These are phyloP conservation scores for Capronia coronata DNA, from an alignment of 2,329 filamentous ascomycete genomes.

Conservation along the genomic window DNA sequence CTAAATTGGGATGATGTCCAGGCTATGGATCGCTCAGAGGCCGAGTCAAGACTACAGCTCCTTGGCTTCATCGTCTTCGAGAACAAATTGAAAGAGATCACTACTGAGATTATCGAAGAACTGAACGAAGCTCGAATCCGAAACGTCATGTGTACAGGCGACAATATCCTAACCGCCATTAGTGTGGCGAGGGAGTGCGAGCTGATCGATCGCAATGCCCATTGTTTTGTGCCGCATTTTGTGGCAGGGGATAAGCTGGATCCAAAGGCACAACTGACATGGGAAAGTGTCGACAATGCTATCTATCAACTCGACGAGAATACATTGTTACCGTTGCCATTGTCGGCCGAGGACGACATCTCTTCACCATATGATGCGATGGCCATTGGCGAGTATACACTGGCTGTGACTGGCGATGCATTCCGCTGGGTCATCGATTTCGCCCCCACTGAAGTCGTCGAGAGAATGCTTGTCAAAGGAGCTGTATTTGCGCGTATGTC, in stretches of 20 bases:
- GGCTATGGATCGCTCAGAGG: constrained; percentile 82
- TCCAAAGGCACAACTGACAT: constrained; percentile 65
- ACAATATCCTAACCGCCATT: constrained; percentile 95
- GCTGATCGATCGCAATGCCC: constrained; percentile 69
- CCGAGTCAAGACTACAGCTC: constrained; percentile 77
- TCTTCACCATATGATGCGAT: constrained; percentile 80
- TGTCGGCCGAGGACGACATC: constrained; percentile 64
- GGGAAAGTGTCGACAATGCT: constrained; percentile 92
- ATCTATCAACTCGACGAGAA: constrained; percentile 69
- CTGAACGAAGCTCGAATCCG: constrained; percentile 76
- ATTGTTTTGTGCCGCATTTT: constrained; percentile 92
- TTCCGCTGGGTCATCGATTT: constrained; percentile 97
- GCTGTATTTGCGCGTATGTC: constrained; percentile 98
- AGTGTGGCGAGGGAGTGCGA: constrained; percentile 89
- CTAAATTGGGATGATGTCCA: constrained; percentile 91
- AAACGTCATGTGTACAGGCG: constrained; percentile 92
- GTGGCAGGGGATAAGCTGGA: constrained; percentile 67
- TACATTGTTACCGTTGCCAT: constrained; percentile 68
- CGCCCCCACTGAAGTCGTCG: constrained; percentile 68
- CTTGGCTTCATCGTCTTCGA: constrained; percentile 97
- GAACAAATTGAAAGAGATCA: constrained; percentile 92
- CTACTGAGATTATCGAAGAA: constrained; percentile 72
- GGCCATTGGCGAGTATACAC: constrained; percentile 74
- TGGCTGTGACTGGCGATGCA: constrained; percentile 86
- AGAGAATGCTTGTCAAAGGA: constrained; percentile 77